Base-by-base conservation (phyloP, 2,329 filamentous ascomycete genomes). In the Pseudopyrenochaeta lycopersici region DNA sequence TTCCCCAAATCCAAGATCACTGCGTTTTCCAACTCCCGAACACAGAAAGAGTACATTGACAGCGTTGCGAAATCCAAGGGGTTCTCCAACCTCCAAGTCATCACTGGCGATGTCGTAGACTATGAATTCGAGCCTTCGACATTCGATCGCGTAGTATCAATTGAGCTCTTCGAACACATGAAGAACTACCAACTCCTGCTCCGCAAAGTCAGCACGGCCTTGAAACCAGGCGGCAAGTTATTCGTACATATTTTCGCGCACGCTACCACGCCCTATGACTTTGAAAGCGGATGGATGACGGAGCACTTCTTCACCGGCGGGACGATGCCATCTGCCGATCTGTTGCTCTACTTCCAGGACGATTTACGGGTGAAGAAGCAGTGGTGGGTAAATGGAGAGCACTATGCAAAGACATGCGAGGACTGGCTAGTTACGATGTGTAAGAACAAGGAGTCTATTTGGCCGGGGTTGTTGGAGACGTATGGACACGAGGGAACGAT, bases 81-180 rank as follows among this genome's bases (percentile, higher is more conserved):
- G 1, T 72, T 90, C 40, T 79, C 63, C 2, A 90, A 90, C 58
- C 71, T 90, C 11, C 79, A 73, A 0, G 84, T 90, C 55, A 82
- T 90, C 55, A 90, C 88, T 0, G 88, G 87, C 18, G 83, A 91
- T 63, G 83, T 89, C 1, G 85, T 87, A 14, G 83, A 86, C 52
- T 86, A 89, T 64, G 85, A 88, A 63, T 90, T 90, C 64, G 77
- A 84, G 54, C 70, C 77, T 9, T 77, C 78, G 21, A 77, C 70
- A 4, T 90, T 85, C 63, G 88, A 90, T 68, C 81, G 88, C 11
- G 85, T 90, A 1, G 78, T 90, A 14, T 87, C 85, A 7, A 88
- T 90, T 56, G 88, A 90, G 81, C 80, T 90, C 11, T 90, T 91
- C 66, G 88, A 90, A 71, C 88, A 90, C 73, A 90, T 90, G 88